phyloP scores from a whole-genome alignment of 768 basidiomycete species.

The Amanita pseudoporphyria region DNA sequence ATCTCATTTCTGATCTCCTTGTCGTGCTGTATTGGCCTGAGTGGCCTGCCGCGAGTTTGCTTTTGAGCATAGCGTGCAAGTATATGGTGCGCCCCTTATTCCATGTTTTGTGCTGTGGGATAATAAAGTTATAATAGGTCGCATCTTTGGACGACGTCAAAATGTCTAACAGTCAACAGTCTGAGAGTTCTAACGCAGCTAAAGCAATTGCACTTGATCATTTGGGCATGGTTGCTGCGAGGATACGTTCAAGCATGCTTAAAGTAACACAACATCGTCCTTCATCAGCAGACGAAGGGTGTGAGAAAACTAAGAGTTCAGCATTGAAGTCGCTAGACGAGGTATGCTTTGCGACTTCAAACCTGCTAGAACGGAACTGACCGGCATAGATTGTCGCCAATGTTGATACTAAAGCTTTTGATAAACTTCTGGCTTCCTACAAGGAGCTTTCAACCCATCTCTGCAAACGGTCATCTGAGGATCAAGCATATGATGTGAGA shows the following conservation, averaged over 20 bases:
- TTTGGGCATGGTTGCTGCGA: conserved; percentile 85
- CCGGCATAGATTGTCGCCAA: conserved; percentile 40
- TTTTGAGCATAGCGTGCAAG: conserved; percentile 72
- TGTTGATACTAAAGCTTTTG: conserved; percentile 40
- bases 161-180: conserved; percentile 32
- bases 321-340: conserved; percentile 60
- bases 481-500: conserved; percentile 73
- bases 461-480: conserved; percentile 60
- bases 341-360: conserved; percentile 25
- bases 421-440: conserved; percentile 52
- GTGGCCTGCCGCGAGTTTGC: conserved; percentile 87
- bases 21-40: conserved; percentile 91
- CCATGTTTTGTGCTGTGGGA: neutral
- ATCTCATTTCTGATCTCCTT: conserved; percentile 80
- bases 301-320: conserved; percentile 21
- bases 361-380: neutral
- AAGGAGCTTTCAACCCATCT: conserved; percentile 60
- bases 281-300: conserved; percentile 11
- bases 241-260: conserved; percentile 52
- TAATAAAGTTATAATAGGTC: conserved; percentile 36
- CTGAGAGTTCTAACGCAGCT: conserved; percentile 67
- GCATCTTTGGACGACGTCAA: conserved; percentile 78
- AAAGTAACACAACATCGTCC: conserved; percentile 25
- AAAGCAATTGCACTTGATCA: conserved; percentile 91
- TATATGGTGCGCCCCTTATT: conserved; percentile 56